These are phyloP conservation scores for Alliaria petiolata DNA, from an alignment of 345 rosid genomes.

Conservation along the genomic window DNA sequence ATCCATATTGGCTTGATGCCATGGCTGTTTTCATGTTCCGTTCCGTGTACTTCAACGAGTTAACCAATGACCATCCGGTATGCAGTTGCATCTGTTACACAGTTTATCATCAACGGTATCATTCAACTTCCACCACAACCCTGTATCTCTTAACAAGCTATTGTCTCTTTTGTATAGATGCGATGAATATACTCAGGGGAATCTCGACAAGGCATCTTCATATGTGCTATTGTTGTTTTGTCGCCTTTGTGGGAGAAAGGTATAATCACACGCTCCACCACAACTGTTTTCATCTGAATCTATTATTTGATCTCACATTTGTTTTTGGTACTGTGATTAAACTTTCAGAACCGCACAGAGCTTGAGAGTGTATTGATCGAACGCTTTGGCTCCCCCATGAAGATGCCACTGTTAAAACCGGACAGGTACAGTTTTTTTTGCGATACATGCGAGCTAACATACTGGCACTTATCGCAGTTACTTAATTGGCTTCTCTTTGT, in stretches of 20 bases:
- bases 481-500: slow-evolving; percentile 5
- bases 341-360: slow-evolving; percentile 62
- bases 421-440: slow-evolving; percentile 54
- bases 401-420: slow-evolving; percentile 79
- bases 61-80: slow-evolving; percentile 95
- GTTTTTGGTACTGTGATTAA: neutral
- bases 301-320: neutral
- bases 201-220: slow-evolving; percentile 78
- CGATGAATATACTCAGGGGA: slow-evolving; percentile 52
- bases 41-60: slow-evolving; percentile 84
- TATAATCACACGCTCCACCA: slow-evolving; percentile 26
- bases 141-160: slow-evolving; percentile 14
- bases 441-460: neutral
- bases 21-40: slow-evolving; percentile 78
- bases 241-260: slow-evolving; percentile 94
- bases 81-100: too few relatives aligned
- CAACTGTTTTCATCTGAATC: neutral
- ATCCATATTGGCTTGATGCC: slow-evolving; percentile 89
- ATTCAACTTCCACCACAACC: too few relatives aligned
- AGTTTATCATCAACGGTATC: neutral
- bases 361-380: slow-evolving; percentile 80
- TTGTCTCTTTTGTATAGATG: neutral
- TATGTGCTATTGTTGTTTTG: slow-evolving; percentile 90
- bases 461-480: neutral
- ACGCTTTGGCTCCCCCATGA: slow-evolving; percentile 79